Evolutionary conservation across 1,139 yeast species (phyloP), one percentile per base, ranked within the genome.

Genomic region (Saccharomyces uvarum): DNA sequence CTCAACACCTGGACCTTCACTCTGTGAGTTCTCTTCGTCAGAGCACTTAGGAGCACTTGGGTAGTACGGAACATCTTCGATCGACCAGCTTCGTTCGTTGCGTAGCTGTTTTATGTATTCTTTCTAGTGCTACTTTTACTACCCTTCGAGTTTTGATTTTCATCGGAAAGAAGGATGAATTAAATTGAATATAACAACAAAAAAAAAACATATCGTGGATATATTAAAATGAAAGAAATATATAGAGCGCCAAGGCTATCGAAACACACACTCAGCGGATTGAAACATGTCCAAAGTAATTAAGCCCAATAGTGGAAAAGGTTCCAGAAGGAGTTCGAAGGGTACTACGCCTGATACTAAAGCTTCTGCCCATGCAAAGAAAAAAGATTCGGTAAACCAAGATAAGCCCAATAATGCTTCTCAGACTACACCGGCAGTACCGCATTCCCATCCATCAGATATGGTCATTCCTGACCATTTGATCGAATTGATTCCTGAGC

Each of bases 1-100:
- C 77, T 78, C 58, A 88, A 75, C 33, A 89, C 75, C 72, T 90
- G 97, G 7, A 90, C 90, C 33, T 77, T 73, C 33, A 84, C 79
- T 65, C 80, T 79, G 61, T 80, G 75, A 33, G 70, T 71, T 57
- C 75, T 72, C 58, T 73, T 73, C 3, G 75, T 62, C n/a, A 69
- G 61, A 0, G 73, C 75, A 69, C 63, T 63, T 19, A 57, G 50
- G 16, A 61, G 57, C n/a, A 59, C 56, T 14, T 51, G 27, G 14
- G 65, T 60, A 13, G 65, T 59, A 51, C 51, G 62, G 46, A 66
- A 63, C 70, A 66, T 66, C 7, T 44, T 47, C 9, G 14, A n/a
- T 47, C n/a, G 41, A 47, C 24, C 8, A 5, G 44, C 21, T 16
- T 38, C 44, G 9, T 16, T 38, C 7, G 11, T 38, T 38, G 7